These are phyloP conservation scores for Coleophoma crateriformis DNA, from an alignment of 2,329 filamentous ascomycete species.

Conservation along the genomic window DNA sequence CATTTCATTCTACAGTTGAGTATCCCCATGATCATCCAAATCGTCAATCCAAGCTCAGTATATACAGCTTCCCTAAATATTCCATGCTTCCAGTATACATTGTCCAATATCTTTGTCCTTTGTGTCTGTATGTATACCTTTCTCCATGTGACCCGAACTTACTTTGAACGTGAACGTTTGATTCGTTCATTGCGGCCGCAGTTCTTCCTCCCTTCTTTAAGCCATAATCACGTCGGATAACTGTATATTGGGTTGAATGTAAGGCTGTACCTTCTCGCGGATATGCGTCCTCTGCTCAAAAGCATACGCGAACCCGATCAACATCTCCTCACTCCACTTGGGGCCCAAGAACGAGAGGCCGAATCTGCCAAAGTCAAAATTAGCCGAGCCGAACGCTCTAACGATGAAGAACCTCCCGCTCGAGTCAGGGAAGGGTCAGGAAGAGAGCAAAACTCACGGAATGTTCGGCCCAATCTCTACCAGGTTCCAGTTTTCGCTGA, in stretches of 20 bases:
- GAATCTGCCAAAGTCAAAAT: constrained; percentile 31
- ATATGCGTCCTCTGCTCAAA: constrained; percentile 47
- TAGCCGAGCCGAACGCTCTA: background rate
- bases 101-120: no score
- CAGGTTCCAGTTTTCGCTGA: constrained; percentile 40
- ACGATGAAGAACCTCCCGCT: no score
- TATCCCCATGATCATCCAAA: no score
- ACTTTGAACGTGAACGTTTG: no score
- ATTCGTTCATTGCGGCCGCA: no score
- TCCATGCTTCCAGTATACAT: no score
- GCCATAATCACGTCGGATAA: background rate
- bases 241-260: constrained; percentile 18
- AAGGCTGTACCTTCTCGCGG: constrained; percentile 39
- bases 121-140: no score
- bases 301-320: constrained; percentile 63
- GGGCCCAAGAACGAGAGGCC: constrained; percentile 58
- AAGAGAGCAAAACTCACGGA: constrained; percentile 20
- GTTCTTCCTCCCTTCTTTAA: no score
- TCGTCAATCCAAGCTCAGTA: no score
- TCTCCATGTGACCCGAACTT: no score
- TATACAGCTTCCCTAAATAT: no score
- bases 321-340: constrained; percentile 52
- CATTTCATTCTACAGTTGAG: no score
- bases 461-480: constrained; percentile 47
- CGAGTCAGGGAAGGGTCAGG: background rate